phyloP scores from a whole-genome alignment of 2,329 filamentous ascomycete species.

The Teratosphaeriaceae sp. region DNA sequence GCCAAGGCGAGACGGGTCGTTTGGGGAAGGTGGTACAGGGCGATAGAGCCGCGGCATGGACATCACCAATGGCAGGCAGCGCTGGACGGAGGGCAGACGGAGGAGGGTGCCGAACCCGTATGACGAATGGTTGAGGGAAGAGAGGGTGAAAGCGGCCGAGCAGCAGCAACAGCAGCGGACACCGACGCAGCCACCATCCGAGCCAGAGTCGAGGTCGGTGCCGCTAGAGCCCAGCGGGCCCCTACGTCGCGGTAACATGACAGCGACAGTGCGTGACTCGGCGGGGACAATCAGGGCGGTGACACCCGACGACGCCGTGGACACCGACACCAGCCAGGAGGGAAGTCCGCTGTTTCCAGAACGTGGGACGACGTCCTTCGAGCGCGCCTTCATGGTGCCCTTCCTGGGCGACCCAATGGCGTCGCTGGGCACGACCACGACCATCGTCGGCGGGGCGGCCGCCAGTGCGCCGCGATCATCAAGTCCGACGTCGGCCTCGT shows the following conservation, averaged over 20 bases:
- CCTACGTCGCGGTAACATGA: slow-evolving; percentile 5
- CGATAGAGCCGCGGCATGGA: too few relatives aligned
- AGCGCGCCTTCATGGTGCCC: slow-evolving; percentile 19
- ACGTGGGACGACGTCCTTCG: slow-evolving; percentile 24
- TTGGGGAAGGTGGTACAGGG: neutral
- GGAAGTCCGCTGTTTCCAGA: slow-evolving; percentile 14
- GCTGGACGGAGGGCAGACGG: slow-evolving; percentile 14
- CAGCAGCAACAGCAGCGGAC: slow-evolving; percentile 6
- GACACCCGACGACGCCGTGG: slow-evolving; percentile 9
- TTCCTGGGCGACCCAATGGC: neutral
- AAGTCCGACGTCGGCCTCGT: slow-evolving; percentile 3
- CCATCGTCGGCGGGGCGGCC: slow-evolving; percentile 17
- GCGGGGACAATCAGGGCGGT: slow-evolving; percentile 9
- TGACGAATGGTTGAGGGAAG: slow-evolving; percentile 21
- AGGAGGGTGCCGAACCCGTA: slow-evolving; percentile 17
- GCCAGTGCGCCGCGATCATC: neutral
- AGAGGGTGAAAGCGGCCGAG: slow-evolving; percentile 6
- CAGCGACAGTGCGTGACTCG: slow-evolving; percentile 1
- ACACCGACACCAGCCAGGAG: slow-evolving; percentile 49
- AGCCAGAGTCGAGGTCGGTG: neutral
- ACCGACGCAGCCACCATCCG: slow-evolving; percentile 2
- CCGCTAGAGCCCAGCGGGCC: slow-evolving; percentile 1
- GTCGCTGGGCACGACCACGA: slow-evolving; percentile 20
- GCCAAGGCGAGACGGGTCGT: too few relatives aligned
- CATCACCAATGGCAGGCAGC: neutral